These are phyloP conservation scores for Hypoxylon cercidicola DNA, from an alignment of 495 filamentous ascomycete genomes.

Conservation along the genomic window DNA sequence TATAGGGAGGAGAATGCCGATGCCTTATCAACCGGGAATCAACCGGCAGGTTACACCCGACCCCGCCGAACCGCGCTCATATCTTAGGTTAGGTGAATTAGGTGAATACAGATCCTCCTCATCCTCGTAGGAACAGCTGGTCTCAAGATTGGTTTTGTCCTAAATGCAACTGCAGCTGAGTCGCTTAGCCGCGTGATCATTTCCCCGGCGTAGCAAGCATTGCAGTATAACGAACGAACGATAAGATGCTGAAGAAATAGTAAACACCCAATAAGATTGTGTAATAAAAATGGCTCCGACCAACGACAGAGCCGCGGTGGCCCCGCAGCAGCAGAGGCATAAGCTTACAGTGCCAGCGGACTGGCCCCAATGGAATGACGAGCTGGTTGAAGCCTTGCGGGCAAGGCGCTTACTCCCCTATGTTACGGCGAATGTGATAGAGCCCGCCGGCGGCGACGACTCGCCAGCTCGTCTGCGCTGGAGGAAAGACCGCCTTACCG, in stretches of 20 bases:
- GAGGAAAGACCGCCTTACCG: conserved; percentile 27
- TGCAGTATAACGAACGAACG: neutral
- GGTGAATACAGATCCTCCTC: too few relatives aligned
- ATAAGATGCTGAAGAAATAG: neutral
- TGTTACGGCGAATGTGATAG: conserved; percentile 24
- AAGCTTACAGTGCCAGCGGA: conserved; percentile 20
- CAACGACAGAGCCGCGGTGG: neutral
- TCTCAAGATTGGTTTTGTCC: neutral
- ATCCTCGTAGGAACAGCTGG: neutral
- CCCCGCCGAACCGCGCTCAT: conserved; percentile 16
- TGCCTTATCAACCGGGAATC: conserved; percentile 21
- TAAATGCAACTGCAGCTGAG: neutral
- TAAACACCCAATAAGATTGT: conserved; percentile 3
- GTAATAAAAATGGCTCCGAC: conserved; percentile 27
- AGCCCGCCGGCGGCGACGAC: conserved; percentile 16
- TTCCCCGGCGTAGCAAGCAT: too few relatives aligned
- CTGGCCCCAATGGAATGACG: conserved; percentile 31
- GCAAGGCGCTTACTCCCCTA: conserved; percentile 25
- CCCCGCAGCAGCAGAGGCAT: conserved; percentile 15
- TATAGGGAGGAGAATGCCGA: conserved; percentile 6
- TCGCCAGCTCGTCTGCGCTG: conserved; percentile 17
- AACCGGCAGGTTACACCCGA: conserved; percentile 25
- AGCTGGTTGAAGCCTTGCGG: conserved; percentile 31
- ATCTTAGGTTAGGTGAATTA: too few relatives aligned
- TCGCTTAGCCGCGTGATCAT: neutral